Conservation (phyloP, 352 stramenopile species). For the Phytophthora megakarya region DNA sequence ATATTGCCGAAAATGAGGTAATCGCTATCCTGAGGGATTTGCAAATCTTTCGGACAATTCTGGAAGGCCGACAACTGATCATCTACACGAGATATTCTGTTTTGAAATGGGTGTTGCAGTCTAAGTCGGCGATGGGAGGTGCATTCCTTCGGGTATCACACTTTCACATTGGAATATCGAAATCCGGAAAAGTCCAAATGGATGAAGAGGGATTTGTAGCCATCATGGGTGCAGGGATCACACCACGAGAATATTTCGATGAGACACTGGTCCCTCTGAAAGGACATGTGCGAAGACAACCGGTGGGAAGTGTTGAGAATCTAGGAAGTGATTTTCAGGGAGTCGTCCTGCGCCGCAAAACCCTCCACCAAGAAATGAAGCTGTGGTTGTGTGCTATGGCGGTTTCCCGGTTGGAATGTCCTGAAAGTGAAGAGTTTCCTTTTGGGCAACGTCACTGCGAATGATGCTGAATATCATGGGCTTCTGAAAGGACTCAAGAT, state of each 20-base stretch:
- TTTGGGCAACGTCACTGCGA: background rate
- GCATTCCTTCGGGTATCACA: background rate
- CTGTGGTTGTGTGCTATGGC: background rate
- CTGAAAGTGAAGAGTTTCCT: background rate
- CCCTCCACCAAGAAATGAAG: background rate
- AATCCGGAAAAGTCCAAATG: background rate
- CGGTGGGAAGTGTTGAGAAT: background rate
- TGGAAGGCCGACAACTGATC: background rate
- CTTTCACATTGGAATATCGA: conserved; percentile 3
- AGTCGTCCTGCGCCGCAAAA: background rate
- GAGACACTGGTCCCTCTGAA: no score
- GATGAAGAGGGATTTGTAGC: background rate
- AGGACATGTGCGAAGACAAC: conserved; percentile 4
- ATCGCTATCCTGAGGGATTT: background rate
- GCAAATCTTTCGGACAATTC: background rate
- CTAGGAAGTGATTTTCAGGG: background rate
- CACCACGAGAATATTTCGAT: no score
- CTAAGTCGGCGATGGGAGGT: background rate
- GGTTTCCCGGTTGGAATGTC: background rate
- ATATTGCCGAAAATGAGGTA: conserved; percentile 3
- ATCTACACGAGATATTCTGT: conserved; percentile 5
- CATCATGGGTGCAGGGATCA: background rate
- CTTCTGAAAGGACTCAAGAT: no score
- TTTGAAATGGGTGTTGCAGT: conserved; percentile 1
- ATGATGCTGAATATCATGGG: conserved; percentile 8